Conservation (phyloP, 495 filamentous ascomycete species). For the Lasiosphaeriaceae sp. region DNA sequence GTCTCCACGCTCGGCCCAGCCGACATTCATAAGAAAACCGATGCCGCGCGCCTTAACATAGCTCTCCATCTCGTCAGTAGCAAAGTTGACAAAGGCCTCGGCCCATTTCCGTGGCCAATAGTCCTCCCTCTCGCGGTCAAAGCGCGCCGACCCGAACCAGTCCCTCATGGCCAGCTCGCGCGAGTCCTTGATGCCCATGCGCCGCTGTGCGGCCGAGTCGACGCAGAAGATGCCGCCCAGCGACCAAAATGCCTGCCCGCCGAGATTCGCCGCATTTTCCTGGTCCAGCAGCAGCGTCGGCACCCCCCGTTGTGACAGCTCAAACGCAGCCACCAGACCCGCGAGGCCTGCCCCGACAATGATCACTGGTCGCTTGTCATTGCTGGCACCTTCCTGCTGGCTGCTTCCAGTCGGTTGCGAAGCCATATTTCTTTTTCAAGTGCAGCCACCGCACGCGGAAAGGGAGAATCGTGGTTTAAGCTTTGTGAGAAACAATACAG, state of each 20-base stretch:
- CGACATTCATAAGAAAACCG: conserved; percentile 42
- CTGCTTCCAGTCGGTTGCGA: background rate
- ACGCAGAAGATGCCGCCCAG: conserved; percentile 51
- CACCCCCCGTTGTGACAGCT: conserved; percentile 41
- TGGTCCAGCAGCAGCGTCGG: conserved; percentile 45
- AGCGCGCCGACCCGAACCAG: conserved; percentile 47
- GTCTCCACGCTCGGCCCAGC: conserved; percentile 50
- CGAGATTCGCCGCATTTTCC: conserved; percentile 42
- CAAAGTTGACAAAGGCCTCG: conserved; percentile 51
- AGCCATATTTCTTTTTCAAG: background rate
- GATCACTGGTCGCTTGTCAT: conserved; percentile 32
- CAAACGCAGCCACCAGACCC: conserved; percentile 49
- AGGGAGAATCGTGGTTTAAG: too few relatives aligned
- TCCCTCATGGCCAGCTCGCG: conserved; percentile 46
- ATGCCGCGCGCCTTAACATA: conserved; percentile 45
- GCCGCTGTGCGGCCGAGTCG: conserved; percentile 44
- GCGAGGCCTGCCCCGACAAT: conserved; percentile 50
- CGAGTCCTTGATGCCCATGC: conserved; percentile 47
- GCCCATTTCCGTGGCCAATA: conserved; percentile 50
- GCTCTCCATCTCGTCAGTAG: conserved; percentile 43
- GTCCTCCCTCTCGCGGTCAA: conserved; percentile 46
- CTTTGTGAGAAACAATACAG: background rate
- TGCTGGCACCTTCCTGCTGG: background rate
- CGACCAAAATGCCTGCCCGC: conserved; percentile 54
- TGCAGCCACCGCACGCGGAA: background rate